Evolutionary conservation across 2,329 filamentous ascomycete species (phyloP).

Genomic region (Apiospora phragmitis): DNA sequence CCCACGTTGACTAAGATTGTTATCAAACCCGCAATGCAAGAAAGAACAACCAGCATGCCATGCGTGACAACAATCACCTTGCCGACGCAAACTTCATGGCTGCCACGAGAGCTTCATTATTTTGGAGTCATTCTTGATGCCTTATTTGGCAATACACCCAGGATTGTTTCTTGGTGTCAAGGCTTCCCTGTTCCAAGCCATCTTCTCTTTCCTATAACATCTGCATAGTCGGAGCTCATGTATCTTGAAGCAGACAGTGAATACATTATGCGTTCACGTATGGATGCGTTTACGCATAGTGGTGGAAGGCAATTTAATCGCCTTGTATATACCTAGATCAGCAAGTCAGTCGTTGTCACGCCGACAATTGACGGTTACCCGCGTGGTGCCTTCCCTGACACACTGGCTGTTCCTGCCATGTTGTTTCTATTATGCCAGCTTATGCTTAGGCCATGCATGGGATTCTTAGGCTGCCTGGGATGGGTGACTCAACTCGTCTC

Average conservation of each 20-base stretch:
- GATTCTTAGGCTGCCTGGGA: not conserved
- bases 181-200: not conserved
- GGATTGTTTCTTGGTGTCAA: not conserved
- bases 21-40: not conserved
- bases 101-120: not conserved
- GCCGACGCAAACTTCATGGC: too few relatives aligned
- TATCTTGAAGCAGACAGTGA: not conserved
- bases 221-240: not conserved
- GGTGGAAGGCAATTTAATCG: too few relatives aligned
- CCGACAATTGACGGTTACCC: not conserved
- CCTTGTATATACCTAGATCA: too few relatives aligned
- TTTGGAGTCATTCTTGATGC: not conserved
- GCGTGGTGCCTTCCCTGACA: not conserved
- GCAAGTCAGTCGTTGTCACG: not conserved
- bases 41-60: not conserved
- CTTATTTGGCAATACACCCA: not conserved
- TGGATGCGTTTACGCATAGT: too few relatives aligned
- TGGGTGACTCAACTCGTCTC: not conserved
- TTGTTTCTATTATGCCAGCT: not conserved
- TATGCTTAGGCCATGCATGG: too few relatives aligned
- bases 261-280: not conserved
- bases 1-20: too few relatives aligned
- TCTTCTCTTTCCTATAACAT: not conserved
- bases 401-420: not conserved
- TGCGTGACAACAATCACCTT: not conserved